These are phyloP conservation scores for Bryum argenteum DNA, from an alignment of 225 moss, liverwort and hornwort genomes.

Conservation along the genomic window DNA sequence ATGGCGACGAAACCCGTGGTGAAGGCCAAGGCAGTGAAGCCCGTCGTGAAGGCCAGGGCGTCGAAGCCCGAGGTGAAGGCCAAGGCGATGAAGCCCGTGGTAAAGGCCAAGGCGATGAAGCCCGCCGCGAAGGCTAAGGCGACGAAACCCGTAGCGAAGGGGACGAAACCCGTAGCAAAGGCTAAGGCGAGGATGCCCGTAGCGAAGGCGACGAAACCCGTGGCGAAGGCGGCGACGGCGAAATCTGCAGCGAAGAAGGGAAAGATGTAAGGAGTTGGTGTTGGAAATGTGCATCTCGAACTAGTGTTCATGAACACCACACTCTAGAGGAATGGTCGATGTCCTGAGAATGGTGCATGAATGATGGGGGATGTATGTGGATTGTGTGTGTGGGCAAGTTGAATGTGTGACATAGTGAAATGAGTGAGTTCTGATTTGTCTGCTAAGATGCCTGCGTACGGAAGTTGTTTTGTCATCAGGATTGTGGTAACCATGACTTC, in stretches of 20 bases:
- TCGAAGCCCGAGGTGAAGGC: too few species aligned
- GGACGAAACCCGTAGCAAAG: conserved; percentile 48
- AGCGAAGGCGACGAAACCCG: conserved; percentile 50
- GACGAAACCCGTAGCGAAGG: conserved; percentile 45
- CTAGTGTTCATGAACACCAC: conserved; percentile 44
- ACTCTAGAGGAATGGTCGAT: conserved; percentile 12
- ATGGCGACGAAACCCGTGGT: conserved; percentile 50
- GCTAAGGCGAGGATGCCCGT: conserved; percentile 50
- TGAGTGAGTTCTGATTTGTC: too few species aligned
- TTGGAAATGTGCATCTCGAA: not conserved
- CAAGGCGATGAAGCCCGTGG: conserved; percentile 47
- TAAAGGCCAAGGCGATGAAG: conserved; percentile 53
- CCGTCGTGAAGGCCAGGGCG: conserved; percentile 60
- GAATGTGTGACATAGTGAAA: too few species aligned
- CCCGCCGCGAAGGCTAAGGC: conserved; percentile 55
- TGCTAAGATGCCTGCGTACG: too few species aligned
- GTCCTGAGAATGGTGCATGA: not conserved
- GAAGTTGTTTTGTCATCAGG: too few species aligned
- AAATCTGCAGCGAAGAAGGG: conserved; percentile 60
- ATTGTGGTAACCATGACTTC: too few species aligned
- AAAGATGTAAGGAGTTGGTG: conserved; percentile 56
- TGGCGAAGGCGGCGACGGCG: conserved; percentile 49
- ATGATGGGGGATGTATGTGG: not conserved
- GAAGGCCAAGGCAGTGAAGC: conserved; percentile 52
- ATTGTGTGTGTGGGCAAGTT: not conserved